Conservation (phyloP, 2,329 filamentous ascomycete genomes). For the Zarea fungicola region DNA sequence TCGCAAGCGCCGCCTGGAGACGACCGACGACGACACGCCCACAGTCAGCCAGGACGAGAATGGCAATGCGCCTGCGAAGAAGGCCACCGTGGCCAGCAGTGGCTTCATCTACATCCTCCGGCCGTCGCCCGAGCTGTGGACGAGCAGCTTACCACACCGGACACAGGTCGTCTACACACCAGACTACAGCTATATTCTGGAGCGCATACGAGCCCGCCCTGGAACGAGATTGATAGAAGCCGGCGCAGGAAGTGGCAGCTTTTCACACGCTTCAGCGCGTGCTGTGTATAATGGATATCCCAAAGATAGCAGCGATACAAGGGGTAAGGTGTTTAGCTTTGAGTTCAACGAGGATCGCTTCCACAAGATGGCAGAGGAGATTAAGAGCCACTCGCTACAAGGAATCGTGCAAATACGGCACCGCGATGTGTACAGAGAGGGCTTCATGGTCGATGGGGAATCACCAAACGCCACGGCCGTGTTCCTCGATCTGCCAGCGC, state of each 20-base stretch:
- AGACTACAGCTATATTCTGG: conserved; percentile 79
- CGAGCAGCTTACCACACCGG: conserved; percentile 69
- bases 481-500: conserved; percentile 76
- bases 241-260: conserved; percentile 76
- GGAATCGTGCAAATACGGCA: conserved; percentile 67
- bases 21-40: conserved; percentile 33
- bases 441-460: conserved; percentile 58
- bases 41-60: conserved; percentile 29
- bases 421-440: conserved; percentile 71
- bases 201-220: conserved; percentile 67
- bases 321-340: conserved; percentile 73
- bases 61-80: conserved; percentile 36
- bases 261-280: conserved; percentile 72
- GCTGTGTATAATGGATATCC: conserved; percentile 72
- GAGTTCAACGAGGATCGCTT: conserved; percentile 74
- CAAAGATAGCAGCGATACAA: conserved; percentile 34
- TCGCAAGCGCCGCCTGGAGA: conserved; percentile 55
- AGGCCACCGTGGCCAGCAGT: conserved; percentile 49
- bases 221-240: conserved; percentile 73
- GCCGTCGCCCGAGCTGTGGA: conserved; percentile 80
- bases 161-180: conserved; percentile 85
- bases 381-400: conserved; percentile 61
- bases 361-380: conserved; percentile 62
- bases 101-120: conserved; percentile 76
- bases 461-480: conserved; percentile 64